A percentile compares a stretch with the other conserved stretches of the same genome.
Evolutionary conservation across 345 rosid species (phyloP).

Genomic region (Eucalyptus marginata): DNA sequence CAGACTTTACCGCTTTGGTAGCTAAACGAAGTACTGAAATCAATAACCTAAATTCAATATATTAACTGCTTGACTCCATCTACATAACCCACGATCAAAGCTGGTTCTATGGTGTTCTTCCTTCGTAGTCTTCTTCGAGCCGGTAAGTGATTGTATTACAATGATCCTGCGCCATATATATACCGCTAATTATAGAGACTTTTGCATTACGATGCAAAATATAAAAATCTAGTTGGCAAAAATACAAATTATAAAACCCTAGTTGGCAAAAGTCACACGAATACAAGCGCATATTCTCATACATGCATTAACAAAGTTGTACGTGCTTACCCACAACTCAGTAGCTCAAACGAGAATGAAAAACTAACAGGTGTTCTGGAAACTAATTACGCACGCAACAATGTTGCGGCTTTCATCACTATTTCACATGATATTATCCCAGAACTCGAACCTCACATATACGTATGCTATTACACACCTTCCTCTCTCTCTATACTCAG

Average conservation of each 20-base stretch:
- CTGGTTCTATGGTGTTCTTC: not conserved
- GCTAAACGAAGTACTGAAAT: not conserved
- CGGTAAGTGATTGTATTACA: not conserved
- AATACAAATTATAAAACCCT: not conserved
- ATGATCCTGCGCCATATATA: not conserved
- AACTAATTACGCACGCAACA: not conserved
- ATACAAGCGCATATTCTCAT: not conserved
- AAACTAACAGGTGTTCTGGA: not conserved
- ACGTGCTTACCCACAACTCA: not conserved
- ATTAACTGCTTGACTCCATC: not conserved
- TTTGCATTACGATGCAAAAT: not conserved
- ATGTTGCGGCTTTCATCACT: not conserved
- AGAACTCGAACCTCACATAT: not conserved
- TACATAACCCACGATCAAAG: not conserved
- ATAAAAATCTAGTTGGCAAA: no score
- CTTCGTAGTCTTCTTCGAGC: not conserved
- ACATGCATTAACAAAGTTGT: not conserved
- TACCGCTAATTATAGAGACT: not conserved
- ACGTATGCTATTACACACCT: not conserved
- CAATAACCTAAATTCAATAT: not conserved
- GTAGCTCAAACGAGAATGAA: not conserved
- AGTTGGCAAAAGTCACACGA: not conserved
- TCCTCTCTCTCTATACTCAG: not conserved
- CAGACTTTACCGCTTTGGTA: not conserved
- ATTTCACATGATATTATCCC: not conserved